phyloP scores from a whole-genome alignment of 108 stramenopile genomes.

The Parietichytrium sp. region DNA sequence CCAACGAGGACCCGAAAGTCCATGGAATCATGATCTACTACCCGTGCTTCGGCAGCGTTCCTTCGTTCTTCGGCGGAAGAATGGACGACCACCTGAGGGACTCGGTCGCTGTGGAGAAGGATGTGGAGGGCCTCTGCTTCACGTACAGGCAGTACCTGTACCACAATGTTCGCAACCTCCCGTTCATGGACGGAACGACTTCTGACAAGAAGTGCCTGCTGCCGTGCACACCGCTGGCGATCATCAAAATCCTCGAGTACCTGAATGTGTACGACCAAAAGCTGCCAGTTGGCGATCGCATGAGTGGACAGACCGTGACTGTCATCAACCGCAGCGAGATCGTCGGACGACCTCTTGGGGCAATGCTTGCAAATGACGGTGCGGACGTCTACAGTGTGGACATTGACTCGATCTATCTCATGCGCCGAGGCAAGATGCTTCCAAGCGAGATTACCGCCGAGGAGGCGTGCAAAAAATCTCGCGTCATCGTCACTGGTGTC shows the following conservation, averaged over 20 bases:
- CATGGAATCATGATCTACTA: slow-evolving; percentile 97
- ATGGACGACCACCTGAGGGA: slow-evolving; percentile 97
- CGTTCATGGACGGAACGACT: slow-evolving; percentile 63
- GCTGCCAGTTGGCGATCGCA: slow-evolving; percentile 61
- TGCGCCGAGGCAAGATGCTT: slow-evolving; percentile 48
- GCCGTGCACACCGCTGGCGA: slow-evolving; percentile 88
- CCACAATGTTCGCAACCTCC: slow-evolving; percentile 80
- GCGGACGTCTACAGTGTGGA: slow-evolving; percentile 84
- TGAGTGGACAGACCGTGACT: slow-evolving; percentile 70
- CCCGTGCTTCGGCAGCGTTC: slow-evolving; percentile 90
- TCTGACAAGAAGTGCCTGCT: slow-evolving; percentile 77
- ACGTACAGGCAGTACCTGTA: slow-evolving; percentile 87
- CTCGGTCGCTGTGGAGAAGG: slow-evolving; percentile 79
- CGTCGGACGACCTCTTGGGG: slow-evolving; percentile 83
- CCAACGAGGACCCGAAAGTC: slow-evolving; percentile 86
- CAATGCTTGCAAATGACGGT: slow-evolving; percentile 81
- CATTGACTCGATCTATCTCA: slow-evolving; percentile 73
- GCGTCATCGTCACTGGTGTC: slow-evolving; percentile 80
- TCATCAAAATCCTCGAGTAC: slow-evolving; percentile 76
- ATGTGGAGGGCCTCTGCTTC: slow-evolving; percentile 93
- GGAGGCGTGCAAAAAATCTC: slow-evolving; percentile 60
- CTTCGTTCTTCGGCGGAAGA: slow-evolving; percentile 82
- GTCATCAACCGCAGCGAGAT: slow-evolving; percentile 91
- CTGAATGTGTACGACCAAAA: slow-evolving; percentile 46
- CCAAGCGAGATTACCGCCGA: slow-evolving; percentile 56